Evolutionary conservation across 2,329 filamentous ascomycete species (phyloP).

Genomic region (Hyphodiscus sp.): DNA sequence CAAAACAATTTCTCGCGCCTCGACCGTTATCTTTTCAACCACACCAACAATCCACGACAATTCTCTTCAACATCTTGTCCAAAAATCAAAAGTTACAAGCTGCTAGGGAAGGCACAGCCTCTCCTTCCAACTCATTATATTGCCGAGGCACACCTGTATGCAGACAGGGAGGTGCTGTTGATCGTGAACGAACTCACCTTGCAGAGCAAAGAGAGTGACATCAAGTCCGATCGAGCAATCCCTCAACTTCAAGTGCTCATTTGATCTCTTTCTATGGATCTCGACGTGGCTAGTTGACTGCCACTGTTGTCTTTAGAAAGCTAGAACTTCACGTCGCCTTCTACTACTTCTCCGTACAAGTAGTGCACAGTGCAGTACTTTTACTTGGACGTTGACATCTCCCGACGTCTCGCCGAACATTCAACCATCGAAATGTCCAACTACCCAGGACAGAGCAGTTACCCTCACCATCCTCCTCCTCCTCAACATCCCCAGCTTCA

Average conservation of each 20-base stretch:
- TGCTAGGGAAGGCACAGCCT: neutral
- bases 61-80: no score
- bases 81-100: no score
- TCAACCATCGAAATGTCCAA: constrained; percentile 4
- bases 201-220: neutral
- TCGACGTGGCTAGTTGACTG: neutral
- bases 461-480: neutral
- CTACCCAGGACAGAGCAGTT: constrained; percentile 1
- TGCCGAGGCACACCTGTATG: neutral
- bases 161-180: neutral
- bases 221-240: neutral
- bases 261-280: neutral
- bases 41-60: no score
- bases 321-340: neutral
- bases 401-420: constrained; percentile 7
- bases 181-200: neutral
- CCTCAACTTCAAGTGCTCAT: neutral
- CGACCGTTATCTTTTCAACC: no score
- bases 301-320: neutral
- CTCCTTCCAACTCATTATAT: neutral
- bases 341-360: neutral
- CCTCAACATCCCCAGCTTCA: constrained; percentile 2
- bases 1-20: no score
- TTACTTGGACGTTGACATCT: neutral
- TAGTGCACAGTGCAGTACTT: neutral